Evolutionary conservation across 1,284 basidiomycete species (phyloP).

Genomic region (Ganoderma multipileum): DNA sequence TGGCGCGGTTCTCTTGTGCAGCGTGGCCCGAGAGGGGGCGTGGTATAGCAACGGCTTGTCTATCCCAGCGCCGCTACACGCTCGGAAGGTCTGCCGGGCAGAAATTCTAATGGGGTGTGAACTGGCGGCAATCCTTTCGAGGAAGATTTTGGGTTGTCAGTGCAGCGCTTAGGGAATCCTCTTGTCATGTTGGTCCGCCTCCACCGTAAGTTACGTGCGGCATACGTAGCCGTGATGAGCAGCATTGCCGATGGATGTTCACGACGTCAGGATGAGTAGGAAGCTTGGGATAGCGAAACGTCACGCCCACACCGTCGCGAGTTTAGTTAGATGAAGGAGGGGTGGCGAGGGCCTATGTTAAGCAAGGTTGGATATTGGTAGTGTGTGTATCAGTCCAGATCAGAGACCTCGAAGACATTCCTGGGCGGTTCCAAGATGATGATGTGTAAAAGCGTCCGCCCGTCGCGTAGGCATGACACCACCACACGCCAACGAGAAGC

Average conservation of each 20-base stretch:
- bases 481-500: constrained; percentile 10
- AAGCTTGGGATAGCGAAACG: not conserved
- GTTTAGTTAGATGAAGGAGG: not conserved
- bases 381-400: constrained; percentile 10
- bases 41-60: constrained; percentile 13
- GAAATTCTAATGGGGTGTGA: constrained; percentile 15
- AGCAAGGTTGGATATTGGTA: constrained; percentile 9
- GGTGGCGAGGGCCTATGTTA: constrained; percentile 1
- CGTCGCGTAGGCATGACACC: constrained; percentile 1
- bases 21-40: not conserved
- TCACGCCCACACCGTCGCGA: not conserved
- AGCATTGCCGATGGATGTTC: not conserved
- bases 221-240: not conserved
- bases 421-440: constrained; percentile 13
- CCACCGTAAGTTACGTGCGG: not conserved
- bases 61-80: not conserved
- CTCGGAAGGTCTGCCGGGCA: constrained; percentile 11
- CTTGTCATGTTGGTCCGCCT: too few species aligned
- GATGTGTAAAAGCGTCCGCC: constrained; percentile 20
- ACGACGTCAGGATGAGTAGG: not conserved
- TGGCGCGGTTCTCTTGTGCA: constrained; percentile 1
- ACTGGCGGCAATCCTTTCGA: not conserved
- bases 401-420: constrained; percentile 18
- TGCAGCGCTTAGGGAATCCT: not conserved
- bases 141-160: constrained; percentile 5